These are phyloP conservation scores for Rhizophora apiculata DNA, from an alignment of 345 rosid genomes.

Conservation along the genomic window DNA sequence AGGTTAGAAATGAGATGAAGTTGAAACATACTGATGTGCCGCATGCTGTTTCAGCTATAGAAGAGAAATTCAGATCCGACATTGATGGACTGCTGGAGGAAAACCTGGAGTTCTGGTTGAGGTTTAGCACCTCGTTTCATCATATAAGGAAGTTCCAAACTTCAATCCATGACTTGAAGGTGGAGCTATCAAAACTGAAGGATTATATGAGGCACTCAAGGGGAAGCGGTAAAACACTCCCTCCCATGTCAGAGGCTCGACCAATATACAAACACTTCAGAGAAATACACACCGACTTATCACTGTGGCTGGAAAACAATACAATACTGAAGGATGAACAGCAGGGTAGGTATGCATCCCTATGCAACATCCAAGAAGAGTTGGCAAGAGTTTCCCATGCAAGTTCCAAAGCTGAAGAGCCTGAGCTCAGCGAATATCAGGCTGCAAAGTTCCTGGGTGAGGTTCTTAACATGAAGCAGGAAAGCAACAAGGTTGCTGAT, in stretches of 20 bases:
- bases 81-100: slow-evolving; percentile 79
- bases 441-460: slow-evolving; percentile 88
- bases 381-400: slow-evolving; percentile 41
- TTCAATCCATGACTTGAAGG: slow-evolving; percentile 55
- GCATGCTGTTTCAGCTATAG: slow-evolving; percentile 33
- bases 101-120: slow-evolving; percentile 90
- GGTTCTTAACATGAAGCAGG: slow-evolving; percentile 85
- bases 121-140: slow-evolving; percentile 75
- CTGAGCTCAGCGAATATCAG: slow-evolving; percentile 50
- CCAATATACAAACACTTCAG: slow-evolving; percentile 68
- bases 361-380: slow-evolving; percentile 65
- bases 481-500: slow-evolving; percentile 57
- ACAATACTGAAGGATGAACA: slow-evolving; percentile 65
- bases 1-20: slow-evolving; percentile 19
- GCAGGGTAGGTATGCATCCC: slow-evolving; percentile 45
- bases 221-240: slow-evolving; percentile 30
- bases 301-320: slow-evolving; percentile 76
- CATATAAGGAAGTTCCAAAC: slow-evolving; percentile 68
- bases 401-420: slow-evolving; percentile 25
- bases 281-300: slow-evolving; percentile 69
- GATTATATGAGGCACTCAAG: slow-evolving; percentile 27
- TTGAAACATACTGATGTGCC: slow-evolving; percentile 11
- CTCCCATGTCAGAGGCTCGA: slow-evolving; percentile 45
- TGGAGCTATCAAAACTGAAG: slow-evolving; percentile 45
- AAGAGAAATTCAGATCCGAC: slow-evolving; percentile 57